Conservation (phyloP, 2,329 filamentous ascomycete species). For the Colletotrichum karsti region DNA sequence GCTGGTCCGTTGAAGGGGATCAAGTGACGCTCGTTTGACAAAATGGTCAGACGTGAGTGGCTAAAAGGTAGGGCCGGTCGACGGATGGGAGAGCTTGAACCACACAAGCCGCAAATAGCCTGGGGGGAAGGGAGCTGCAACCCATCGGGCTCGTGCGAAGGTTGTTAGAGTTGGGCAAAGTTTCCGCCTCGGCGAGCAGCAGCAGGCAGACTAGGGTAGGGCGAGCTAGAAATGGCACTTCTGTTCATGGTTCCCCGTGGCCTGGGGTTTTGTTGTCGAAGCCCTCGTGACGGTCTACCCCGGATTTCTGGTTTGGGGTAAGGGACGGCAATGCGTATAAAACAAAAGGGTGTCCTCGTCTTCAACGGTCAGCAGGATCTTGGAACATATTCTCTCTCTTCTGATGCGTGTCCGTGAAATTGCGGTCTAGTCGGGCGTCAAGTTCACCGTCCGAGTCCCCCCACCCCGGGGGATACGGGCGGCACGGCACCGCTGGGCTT, state of each 20-base stretch:
- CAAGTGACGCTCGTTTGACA: conserved; percentile 25
- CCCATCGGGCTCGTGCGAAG: conserved; percentile 22
- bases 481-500: neutral
- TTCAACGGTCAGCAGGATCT: too few relatives aligned
- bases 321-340: neutral
- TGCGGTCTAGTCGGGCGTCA: too few relatives aligned
- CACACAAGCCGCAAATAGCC: conserved; percentile 14
- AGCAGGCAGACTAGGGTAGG: conserved; percentile 12
- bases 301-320: neutral
- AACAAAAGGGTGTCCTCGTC: too few relatives aligned
- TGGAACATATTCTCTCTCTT: too few relatives aligned
- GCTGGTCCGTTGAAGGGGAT: conserved; percentile 11
- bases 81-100: conserved; percentile 20
- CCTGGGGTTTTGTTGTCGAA: neutral
- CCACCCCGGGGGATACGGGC: neutral
- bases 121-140: neutral
- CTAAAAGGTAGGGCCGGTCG: neutral
- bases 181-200: conserved; percentile 20
- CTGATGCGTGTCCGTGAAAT: too few relatives aligned
- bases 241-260: neutral
- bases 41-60: conserved; percentile 22
- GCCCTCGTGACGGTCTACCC: neutral
- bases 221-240: neutral
- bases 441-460: too few relatives aligned
- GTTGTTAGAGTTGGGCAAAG: conserved; percentile 17